Evolutionary conservation across 2,329 filamentous ascomycete species (phyloP), one percentile per base, ranked within the genome.

Genomic region (Penicillium sp.): DNA sequence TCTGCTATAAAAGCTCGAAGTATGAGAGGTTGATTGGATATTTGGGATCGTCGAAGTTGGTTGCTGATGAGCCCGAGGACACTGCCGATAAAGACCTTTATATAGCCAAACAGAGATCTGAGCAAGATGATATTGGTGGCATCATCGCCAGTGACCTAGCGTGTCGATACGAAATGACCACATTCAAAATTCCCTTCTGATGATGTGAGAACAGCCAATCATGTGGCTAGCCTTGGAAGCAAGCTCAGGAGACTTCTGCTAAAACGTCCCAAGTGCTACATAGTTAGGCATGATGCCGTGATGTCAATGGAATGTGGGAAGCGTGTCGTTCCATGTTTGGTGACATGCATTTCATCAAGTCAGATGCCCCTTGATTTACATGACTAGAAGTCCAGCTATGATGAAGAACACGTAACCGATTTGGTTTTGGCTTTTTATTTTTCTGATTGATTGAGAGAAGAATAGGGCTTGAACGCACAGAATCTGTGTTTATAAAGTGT

Each of bases 291-390:
- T 4, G 3, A 18, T 34, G 11, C 27, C 3, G 24, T 52, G 44
- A 52, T 42, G 52, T 54, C 52, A 52, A 39, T 40, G 46, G 45
- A 49, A 55, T 53, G 52, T 20, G 40, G 13, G 20, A 27, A 32
- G n/a, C 6, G 13, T 27, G 16, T 28, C 11, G 14, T 38, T 28
- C 28, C 44, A 41, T 49, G 8, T 40, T 27, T 31, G 22, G 35
- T 52, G 50, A 46, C 44, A 24, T 14, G n/a, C 38, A 40, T 49
- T 43, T 44, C 41, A 29, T 14, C 7, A 10, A 13, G 4, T 18
- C 18, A 20, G 11, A 34, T 24, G 22, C 22, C 41, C 43, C 45
- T 49, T 51, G 48, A 44, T 48, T 22, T 10, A 23, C 20, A 41
- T 38, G 28, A 11, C 13, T 18, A 10, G 31, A 18, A 11, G 37